These are phyloP conservation scores for Chlamydomonas sphaeroides DNA, from an alignment of 139 green algal genomes.

Conservation along the genomic window DNA sequence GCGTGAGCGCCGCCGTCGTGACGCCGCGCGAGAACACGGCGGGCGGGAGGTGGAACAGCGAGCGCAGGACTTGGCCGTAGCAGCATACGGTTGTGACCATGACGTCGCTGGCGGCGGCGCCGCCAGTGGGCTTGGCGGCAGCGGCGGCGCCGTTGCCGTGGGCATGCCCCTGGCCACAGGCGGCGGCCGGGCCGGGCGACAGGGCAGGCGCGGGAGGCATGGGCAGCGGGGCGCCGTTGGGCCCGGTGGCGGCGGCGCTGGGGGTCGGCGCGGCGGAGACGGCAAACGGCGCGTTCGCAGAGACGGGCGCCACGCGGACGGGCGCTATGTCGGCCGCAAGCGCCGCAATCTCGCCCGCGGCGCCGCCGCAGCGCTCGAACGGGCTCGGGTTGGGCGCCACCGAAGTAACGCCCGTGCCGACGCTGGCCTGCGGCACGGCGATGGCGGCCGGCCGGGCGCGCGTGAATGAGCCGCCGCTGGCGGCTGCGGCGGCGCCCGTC, in stretches of 20 bases:
- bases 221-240: no score
- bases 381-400: background rate
- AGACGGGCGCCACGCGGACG: background rate
- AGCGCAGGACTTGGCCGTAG: constrained; percentile 25
- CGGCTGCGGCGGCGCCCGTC: background rate
- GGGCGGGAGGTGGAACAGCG: constrained; percentile 43
- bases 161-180: background rate
- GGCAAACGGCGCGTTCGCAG: background rate
- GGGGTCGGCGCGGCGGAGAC: background rate
- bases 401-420: background rate
- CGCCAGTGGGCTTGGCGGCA: background rate
- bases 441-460: constrained; percentile 6
- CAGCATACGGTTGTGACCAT: constrained; percentile 47
- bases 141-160: background rate
- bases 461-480: background rate
- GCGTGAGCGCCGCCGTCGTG: constrained; percentile 5
- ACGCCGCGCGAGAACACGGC: constrained; percentile 24
- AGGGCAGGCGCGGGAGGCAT: background rate
- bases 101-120: constrained; percentile 22
- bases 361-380: background rate
- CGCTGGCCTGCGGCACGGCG: background rate
- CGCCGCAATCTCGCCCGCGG: background rate
- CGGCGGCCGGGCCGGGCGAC: background rate
- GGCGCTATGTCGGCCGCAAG: background rate
- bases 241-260: background rate